These are phyloP conservation scores for Tulasnella sp. DNA, from an alignment of 768 basidiomycete genomes.

Conservation along the genomic window DNA sequence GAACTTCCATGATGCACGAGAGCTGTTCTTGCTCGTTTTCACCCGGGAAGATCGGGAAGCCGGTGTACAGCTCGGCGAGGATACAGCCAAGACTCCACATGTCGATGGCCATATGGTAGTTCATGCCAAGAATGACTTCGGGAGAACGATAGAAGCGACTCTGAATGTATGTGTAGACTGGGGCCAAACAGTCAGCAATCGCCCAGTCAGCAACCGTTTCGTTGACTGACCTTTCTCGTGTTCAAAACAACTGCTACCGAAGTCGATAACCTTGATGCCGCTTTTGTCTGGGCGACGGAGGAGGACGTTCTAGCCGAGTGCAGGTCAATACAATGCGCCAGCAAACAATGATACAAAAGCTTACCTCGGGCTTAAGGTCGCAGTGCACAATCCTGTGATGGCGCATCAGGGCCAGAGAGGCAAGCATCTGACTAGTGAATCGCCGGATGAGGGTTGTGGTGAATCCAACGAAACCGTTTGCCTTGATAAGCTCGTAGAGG, in stretches of 20 bases:
- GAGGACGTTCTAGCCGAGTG: constrained; percentile 71
- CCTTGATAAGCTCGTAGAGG: constrained; percentile 97
- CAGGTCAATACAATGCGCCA: background rate
- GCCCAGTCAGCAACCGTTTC: background rate
- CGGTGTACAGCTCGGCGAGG: constrained; percentile 92
- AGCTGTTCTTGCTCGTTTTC: constrained; percentile 99
- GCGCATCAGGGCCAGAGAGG: constrained; percentile 87
- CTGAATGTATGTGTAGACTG: constrained; percentile 99
- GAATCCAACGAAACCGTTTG: constrained; percentile 98
- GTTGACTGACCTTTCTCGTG: constrained; percentile 85
- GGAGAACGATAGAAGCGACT: constrained; percentile 99
- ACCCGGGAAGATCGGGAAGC: constrained; percentile 97
- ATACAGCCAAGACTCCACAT: constrained; percentile 99
- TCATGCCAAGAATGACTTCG: constrained; percentile 98
- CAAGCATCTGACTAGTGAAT: constrained; percentile 93
- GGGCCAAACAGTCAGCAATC: background rate
- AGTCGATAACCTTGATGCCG: constrained; percentile 97
- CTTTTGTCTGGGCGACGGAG: constrained; percentile 93
- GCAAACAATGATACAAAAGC: constrained; percentile 34
- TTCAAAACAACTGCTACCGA: constrained; percentile 97
- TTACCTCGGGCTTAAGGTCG: constrained; percentile 95
- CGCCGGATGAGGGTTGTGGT: constrained; percentile 91
- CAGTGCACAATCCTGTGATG: constrained; percentile 98
- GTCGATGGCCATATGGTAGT: constrained; percentile 98
- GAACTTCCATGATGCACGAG: constrained; percentile 98